Evolutionary conservation across 768 basidiomycete species (phyloP).

Genomic region (Podaxis mareebaensis): DNA sequence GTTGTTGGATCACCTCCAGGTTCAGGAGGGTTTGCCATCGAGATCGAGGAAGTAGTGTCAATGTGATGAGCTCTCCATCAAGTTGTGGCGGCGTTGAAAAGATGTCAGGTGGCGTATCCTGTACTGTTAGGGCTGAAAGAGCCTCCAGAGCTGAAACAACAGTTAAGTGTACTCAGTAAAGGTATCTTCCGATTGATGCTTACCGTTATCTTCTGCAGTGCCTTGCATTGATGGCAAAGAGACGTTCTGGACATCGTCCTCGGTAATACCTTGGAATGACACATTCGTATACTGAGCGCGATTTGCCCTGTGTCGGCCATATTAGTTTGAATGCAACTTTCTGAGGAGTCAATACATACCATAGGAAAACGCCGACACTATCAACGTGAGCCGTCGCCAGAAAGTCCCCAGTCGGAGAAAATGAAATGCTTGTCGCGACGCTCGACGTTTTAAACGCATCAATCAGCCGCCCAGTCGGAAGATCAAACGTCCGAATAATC

Average conservation of each 20-base stretch:
- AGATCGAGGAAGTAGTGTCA: conserved; percentile 88
- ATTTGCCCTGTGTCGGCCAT: conserved; percentile 69
- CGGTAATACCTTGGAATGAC: conserved; percentile 74
- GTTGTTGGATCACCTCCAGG: conserved; percentile 91
- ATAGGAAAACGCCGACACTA: conserved; percentile 92
- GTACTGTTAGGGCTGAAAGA: conserved; percentile 60
- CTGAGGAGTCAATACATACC: conserved; percentile 44
- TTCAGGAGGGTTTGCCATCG: conserved; percentile 98
- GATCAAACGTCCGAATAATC: conserved; percentile 90
- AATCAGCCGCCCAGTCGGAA: conserved; percentile 90
- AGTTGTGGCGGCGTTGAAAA: conserved; percentile 89
- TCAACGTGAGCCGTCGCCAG: conserved; percentile 94
- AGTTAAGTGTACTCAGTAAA: neutral
- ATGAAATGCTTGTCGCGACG: conserved; percentile 86
- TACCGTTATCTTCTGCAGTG: conserved; percentile 77
- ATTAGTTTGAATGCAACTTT: conserved; percentile 7
- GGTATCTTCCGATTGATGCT: conserved; percentile 15
- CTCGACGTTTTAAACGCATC: conserved; percentile 89
- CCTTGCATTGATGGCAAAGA: conserved; percentile 85
- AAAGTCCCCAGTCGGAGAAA: conserved; percentile 96
- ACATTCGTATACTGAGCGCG: conserved; percentile 91
- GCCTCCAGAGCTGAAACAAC: conserved; percentile 61
- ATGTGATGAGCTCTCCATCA: conserved; percentile 87
- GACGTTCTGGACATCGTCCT: conserved; percentile 71
- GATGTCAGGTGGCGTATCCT: conserved; percentile 63